Base-by-base conservation (phyloP, 2,329 filamentous ascomycete species). In the Nigrospora osmanthi region DNA sequence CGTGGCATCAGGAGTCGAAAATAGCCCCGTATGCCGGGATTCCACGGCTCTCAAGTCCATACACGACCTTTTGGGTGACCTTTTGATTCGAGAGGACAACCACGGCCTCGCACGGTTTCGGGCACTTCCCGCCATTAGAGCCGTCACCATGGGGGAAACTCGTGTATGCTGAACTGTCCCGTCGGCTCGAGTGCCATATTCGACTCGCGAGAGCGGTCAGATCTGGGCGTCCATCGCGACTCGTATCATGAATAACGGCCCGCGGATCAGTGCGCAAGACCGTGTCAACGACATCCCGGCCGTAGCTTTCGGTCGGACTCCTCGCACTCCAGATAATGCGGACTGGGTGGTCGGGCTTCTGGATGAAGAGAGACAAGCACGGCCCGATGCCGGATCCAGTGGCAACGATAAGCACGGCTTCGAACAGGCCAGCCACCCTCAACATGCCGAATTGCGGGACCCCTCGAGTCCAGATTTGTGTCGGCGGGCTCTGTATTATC, bases 341-440 rank as follows among this genome's bases (percentile, higher is more conserved):
- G 42, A 63, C 50, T 1, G 58, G 59, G 12, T 57, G 49, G 19
- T 51, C 49, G 11, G 53, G 56, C 43, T 55, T 30, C 17, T n/a
- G 83, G 64, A 30, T 75, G 70, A 57, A 66, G 43, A 82, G 71
- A 1, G 76, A 77, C 32, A 83, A 62, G 47, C 75, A 78, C 0
- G 80, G 80, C 0, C 78, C 80, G 47, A 84, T 82, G 3, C 80
- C 80, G 0, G 78, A 81, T 2, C 81, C 81, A 0, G 80, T 84
- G 3, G 77, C 76, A 2, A 84, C 75, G 42, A 84, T 61, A 34
- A 84, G 64, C 46, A 82, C 65, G 13, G 67, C 68, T 38, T 63
- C 63, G 63, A 83, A 84, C 30, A 84, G 66, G 10, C 70, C 66
- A 45, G 78, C 72, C 28, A 79, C 67, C 47, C 78, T 73, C 17